phyloP scores from a whole-genome alignment of 1,139 yeast genomes.

The Geotrichum candidum region DNA sequence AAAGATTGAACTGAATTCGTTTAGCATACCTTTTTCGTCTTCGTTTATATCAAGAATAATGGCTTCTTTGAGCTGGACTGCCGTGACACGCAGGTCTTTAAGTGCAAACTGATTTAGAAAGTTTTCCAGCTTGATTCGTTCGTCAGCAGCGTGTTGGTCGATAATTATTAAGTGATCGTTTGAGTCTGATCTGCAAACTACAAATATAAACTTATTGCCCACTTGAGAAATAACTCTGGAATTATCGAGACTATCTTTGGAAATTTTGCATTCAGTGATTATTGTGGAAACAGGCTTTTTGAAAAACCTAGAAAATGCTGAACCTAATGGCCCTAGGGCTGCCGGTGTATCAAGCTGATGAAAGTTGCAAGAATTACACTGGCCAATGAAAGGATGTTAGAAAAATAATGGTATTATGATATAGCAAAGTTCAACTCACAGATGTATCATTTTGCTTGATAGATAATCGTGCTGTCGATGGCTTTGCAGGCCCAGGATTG shows the following conservation, averaged over 20 bases:
- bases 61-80: conserved; percentile 17
- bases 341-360: conserved; percentile 10
- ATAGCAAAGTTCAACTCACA: not conserved
- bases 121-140: conserved; percentile 53
- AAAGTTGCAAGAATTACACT: not conserved
- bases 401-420: not conserved
- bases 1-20: conserved; percentile 12
- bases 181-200: conserved; percentile 26
- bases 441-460: not conserved
- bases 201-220: conserved; percentile 53
- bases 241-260: conserved; percentile 6
- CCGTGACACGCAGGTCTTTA: not conserved
- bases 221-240: conserved; percentile 42
- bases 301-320: conserved; percentile 6
- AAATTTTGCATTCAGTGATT: conserved; percentile 10
- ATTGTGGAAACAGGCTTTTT: conserved; percentile 5
- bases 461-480: not conserved
- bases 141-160: conserved; percentile 82
- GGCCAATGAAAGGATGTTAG: conserved; percentile 3
- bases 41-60: conserved; percentile 27
- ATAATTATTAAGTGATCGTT: conserved; percentile 37
- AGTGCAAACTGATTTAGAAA: conserved; percentile 26
- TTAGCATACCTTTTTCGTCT: conserved; percentile 31
- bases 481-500: not conserved
- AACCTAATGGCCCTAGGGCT: conserved; percentile 2